Base-by-base conservation (phyloP, 805 yeast genomes). In the Candida vartiovaarae region DNA sequence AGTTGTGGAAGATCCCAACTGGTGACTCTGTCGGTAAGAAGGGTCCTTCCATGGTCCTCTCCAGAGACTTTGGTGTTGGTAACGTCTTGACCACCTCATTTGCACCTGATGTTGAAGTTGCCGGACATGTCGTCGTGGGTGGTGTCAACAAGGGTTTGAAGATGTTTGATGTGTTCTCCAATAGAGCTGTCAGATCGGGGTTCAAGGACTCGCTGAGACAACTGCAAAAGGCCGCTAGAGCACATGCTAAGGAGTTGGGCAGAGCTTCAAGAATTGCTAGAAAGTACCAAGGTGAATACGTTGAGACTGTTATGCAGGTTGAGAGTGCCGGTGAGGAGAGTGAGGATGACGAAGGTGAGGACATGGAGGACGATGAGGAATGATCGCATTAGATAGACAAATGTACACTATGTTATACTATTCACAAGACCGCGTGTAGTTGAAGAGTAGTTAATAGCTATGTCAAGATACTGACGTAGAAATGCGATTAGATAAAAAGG, bases 61-160 rank as follows among this genome's bases (percentile, higher is more conserved):
- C 91, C 34, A 79, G 97, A 61, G 96, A 93, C 66, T 82, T 93
- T 55, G 97, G 90, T 52, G 85, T 89, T 42, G 99, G 99, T 48
- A 89, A 88, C 60, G 96, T 91, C 23, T 76, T 93, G 55, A 73
- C 88, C 4, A 71, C 86, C 8, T 67, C 84, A 8, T 93, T 89
- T 71, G 93, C 95, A 3, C 83, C 88, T 39, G 98, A 93, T 63
- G 66, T 76, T 44, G 96, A 86, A 64, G 85, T 84, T 38, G 79
- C 89, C 3, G 97, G 97, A 48, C 77, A 84, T 60, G 62, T 93
- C 50, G 80, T 81, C 23, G 75, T 88, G 48, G 98, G 96, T 54
- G 99, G 99, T 57, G 87, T 84, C 36, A 74, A 75, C 41, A 83
- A 89, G 15, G 83, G 84, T 10, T 70, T 93, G 63, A 90, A 89